Evolutionary conservation across 164 flowering plant genomes (phyloP), one percentile per base, ranked within the genome.

Genomic region (Macadamia tetraphylla): DNA sequence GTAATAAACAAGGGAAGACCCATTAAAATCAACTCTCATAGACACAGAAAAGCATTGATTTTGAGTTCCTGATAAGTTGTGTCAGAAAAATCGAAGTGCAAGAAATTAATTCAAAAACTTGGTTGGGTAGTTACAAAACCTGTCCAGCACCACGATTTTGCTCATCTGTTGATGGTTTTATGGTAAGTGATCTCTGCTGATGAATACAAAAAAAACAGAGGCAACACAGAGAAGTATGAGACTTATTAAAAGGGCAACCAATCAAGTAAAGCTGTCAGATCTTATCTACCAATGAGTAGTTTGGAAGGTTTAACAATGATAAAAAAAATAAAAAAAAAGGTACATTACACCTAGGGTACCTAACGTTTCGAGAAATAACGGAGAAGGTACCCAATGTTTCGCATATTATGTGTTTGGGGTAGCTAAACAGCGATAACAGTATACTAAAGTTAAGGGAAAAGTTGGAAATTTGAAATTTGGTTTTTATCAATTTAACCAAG

Each of bases 141-240:
- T 88, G 87, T 49, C 86, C 89, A 67, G 77, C 75, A 79, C 76
- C 74, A 35, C 88, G 85, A 68, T 71, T 78, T 51, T 76, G 83
- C 43, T 89, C 92, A 64, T 85, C 91, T 49, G 58, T 64, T 56
- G 86, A 68, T 58, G 68, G 71, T 53, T 71, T 60, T 43, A 62
- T 67, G 11, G 48, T 73, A 63, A 60, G 68, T 30, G 86, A 78
- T 74, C 78, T 81, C 51, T 88, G 92, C 93, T 87, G 85, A 59
- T 23, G 29, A 76, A 75, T 1, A 74, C 53, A 66, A 55, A n/a
- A 6, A 62, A 58, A 55, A 7, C 8, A 14, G 65, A 53, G 43
- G 10, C 64, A 53, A 65, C 29, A 42, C 13, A 3, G 9, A 12
- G 6, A 64, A 40, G 13, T 29, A 9, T 8, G 30, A 46, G n/a